Conservation (phyloP, 1,139 yeast species). For the Kazachstania sp. region DNA sequence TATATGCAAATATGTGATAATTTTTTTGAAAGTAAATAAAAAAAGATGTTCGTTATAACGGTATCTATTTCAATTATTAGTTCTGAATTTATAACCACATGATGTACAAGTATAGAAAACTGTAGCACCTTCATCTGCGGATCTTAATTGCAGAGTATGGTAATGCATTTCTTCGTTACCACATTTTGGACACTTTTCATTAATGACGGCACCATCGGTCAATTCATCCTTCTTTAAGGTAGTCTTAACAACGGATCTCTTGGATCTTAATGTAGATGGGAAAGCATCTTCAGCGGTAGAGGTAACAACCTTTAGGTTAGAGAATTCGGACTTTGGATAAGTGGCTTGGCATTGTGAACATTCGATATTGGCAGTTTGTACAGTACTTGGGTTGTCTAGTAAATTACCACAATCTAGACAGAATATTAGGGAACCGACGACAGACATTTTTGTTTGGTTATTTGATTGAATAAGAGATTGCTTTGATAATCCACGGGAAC, state of each 20-base stretch:
- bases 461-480: too few relatives aligned
- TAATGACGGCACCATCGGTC: slow-evolving; percentile 91
- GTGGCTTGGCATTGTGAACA: slow-evolving; percentile 65
- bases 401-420: slow-evolving; percentile 92
- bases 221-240: slow-evolving; percentile 65
- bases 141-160: slow-evolving; percentile 89
- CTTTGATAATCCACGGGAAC: too few relatives aligned
- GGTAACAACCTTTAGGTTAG: slow-evolving; percentile 77
- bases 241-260: slow-evolving; percentile 86
- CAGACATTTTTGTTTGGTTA: slow-evolving; percentile 86
- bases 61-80: slow-evolving; percentile 50
- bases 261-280: slow-evolving; percentile 73
- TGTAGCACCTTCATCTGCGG: slow-evolving; percentile 98
- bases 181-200: slow-evolving; percentile 96
- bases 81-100: slow-evolving; percentile 90
- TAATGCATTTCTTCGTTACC: slow-evolving; percentile 97
- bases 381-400: slow-evolving; percentile 48
- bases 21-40: not conserved
- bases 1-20: not conserved
- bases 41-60: not conserved
- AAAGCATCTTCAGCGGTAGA: slow-evolving; percentile 80
- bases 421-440: slow-evolving; percentile 88
- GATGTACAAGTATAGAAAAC: slow-evolving; percentile 90
- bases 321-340: slow-evolving; percentile 50
- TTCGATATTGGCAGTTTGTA: slow-evolving; percentile 42